Conservation (phyloP, 129 eudicot species). For the Flaveria bidentis region DNA sequence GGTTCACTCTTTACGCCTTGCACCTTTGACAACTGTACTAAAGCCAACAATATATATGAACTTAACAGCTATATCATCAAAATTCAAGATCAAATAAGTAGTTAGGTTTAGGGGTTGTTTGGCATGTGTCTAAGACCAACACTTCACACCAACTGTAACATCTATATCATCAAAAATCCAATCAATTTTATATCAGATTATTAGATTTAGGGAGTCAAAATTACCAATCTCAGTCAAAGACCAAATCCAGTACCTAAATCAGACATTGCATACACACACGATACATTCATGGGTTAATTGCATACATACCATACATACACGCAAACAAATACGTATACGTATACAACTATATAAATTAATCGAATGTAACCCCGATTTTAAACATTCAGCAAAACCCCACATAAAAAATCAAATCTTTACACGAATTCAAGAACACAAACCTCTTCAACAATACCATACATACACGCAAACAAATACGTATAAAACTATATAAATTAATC, state of each 20-base stretch:
- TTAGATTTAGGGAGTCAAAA: neutral
- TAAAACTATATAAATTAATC: neutral
- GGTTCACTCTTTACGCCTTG: too few species aligned
- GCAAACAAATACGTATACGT: neutral
- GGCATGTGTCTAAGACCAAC: neutral
- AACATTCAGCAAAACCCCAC: constrained; percentile 25
- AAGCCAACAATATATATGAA: neutral
- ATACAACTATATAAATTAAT: neutral
- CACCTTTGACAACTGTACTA: too few species aligned
- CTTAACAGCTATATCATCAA: neutral
- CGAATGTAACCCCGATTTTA: constrained; percentile 3
- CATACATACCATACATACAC: constrained; percentile 9
- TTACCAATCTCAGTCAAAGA: constrained; percentile 17
- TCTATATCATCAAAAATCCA: neutral
- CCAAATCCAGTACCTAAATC: constrained; percentile 19
- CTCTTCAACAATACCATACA: constrained; percentile 2
- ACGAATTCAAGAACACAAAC: constrained; percentile 7
- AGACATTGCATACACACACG: constrained; percentile 30
- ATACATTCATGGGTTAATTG: constrained; percentile 19
- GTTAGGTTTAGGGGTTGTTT: neutral
- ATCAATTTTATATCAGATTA: neutral
- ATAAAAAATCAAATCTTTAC: constrained; percentile 26
- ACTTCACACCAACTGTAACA: neutral
- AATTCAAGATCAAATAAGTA: neutral
- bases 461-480: neutral